phyloP scores from a whole-genome alignment of 2,329 filamentous ascomycete genomes.

The Neonectria ditissima region DNA sequence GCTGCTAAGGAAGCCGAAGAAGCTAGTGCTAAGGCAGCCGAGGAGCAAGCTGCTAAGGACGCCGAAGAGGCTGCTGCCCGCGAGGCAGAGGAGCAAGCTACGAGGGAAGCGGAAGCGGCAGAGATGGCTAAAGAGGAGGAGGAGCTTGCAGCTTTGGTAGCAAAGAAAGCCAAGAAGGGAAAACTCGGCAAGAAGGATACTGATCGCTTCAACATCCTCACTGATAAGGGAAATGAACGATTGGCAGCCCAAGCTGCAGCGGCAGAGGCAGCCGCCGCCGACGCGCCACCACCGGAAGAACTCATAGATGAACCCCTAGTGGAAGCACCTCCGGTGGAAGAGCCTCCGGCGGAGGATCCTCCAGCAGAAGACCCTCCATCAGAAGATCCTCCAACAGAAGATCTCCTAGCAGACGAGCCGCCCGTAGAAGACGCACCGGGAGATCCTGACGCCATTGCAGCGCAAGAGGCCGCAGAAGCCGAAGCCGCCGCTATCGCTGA shows the following conservation, averaged over 20 bases:
- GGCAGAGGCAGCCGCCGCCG: conserved; percentile 14
- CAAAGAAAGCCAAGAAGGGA: conserved; percentile 50
- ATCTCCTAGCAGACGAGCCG: background rate
- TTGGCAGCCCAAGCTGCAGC: conserved; percentile 24
- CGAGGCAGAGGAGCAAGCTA: conserved; percentile 18
- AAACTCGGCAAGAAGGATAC: conserved; percentile 22
- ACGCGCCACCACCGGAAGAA: conserved; percentile 11
- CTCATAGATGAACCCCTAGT: conserved; percentile 25
- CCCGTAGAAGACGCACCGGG: background rate
- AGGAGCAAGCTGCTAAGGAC: conserved; percentile 23
- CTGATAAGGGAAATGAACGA: conserved; percentile 22
- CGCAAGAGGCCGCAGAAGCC: conserved; percentile 26
- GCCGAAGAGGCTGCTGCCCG: conserved; percentile 28
- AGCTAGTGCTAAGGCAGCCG: conserved; percentile 24
- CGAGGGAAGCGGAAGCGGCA: conserved; percentile 18
- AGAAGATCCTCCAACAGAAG: conserved; percentile 6
- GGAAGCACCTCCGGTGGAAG: conserved; percentile 31
- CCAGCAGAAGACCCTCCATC: conserved; percentile 34
- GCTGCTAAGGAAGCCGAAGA: conserved; percentile 37
- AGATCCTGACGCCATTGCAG: conserved; percentile 8
- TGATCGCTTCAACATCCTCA: conserved; percentile 21
- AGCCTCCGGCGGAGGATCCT: conserved; percentile 13
- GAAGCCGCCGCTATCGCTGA: conserved; percentile 33
- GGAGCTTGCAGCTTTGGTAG: conserved; percentile 54
- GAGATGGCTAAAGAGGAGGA: conserved; percentile 44